Evolutionary conservation across 495 filamentous ascomycete species (phyloP), one percentile per base, ranked within the genome.

Genomic region (Stereocaulon alpinum): DNA sequence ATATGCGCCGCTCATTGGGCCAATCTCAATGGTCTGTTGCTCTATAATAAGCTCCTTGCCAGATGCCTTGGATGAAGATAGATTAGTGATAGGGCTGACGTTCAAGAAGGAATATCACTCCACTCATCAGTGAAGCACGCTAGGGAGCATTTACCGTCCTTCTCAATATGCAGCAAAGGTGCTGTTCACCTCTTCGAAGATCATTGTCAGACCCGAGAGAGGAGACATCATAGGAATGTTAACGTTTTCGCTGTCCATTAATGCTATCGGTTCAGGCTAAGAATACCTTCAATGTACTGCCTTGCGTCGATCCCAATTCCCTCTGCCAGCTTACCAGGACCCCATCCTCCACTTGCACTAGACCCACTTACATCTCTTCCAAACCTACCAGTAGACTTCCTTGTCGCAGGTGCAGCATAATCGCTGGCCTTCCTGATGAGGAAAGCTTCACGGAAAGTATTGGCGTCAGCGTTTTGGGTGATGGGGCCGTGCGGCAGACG

Each of bases 231-330:
- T 17, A 20, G 14, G 5, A 27, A 51, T 20, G 11, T 12, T 61
- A 15, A 22, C 24, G 14, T 55, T 22, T 40, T 37, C 32, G 40
- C 6, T 15, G 41, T n/a, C 5, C 22, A 41, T 55, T 27, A 3
- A 20, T 10, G 27, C 77, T 67, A 91, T 66, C 84, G 73, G 70
- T 86, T 86, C 70, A 95, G 69, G 67, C 81, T 89, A 63, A 96
- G 72, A 58, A 96, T 69, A 14, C 82, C 84, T 66, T 95, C 91
- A 60, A 95, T 87, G 73, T 95, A 96, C 66, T 81, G 80, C 69
- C 85, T 78, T 43, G 90, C 87, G 80, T 96, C 90, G 59, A 95
- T 77, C 0, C 91, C 91, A 63, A 96, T 85, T 4, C 91, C 91
- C 70, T 92, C 88, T n/a, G 84, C 86, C 58, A 94, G 67, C 58